Evolutionary conservation across 495 filamentous ascomycete species (phyloP), one percentile per base, ranked within the genome.

Genomic region (Mycothermus thermophilus): DNA sequence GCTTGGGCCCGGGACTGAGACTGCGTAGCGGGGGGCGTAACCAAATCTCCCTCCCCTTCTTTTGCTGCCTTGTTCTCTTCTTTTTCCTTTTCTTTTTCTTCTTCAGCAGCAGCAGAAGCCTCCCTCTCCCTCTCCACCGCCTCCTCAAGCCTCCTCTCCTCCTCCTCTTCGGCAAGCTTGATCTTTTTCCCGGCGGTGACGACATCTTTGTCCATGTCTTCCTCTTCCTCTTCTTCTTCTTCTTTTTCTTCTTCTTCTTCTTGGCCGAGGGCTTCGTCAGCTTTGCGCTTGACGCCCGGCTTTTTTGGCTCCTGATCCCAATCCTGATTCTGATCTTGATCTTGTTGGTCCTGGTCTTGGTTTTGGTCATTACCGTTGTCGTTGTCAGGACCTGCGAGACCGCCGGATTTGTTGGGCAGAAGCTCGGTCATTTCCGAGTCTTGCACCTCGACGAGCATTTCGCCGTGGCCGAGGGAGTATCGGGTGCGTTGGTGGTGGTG

Each of bases 121-220:
- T n/a, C n/a, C n/a, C n/a, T n/a, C n/a, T n/a, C n/a, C n/a, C n/a
- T n/a, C n/a, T n/a, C n/a, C n/a, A n/a, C n/a, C n/a, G n/a, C n/a
- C n/a, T n/a, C n/a, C n/a, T n/a, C n/a, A n/a, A n/a, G n/a, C n/a
- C n/a, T n/a, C n/a, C n/a, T n/a, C n/a, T n/a, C n/a, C n/a, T n/a
- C 21, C 8, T 37, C 17, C 6, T 13, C 15, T 23, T 16, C 29
- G 12, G 53, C 53, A 10, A 47, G 48, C 45, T 61, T 61, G 17
- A 40, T 28, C 34, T 61, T 62, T 32, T 61, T 63, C 19, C 47
- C 44, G n/a, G 35, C 41, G 0, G 38, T 41, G 7, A 37, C 22
- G 5, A n/a, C n/a, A n/a, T n/a, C n/a, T n/a, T n/a, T n/a, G n/a
- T n/a, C n/a, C n/a, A n/a, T n/a, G n/a, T n/a, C n/a, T n/a, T n/a